phyloP scores from a whole-genome alignment of 441 rosid species.

The Metrosideros polymorpha region DNA sequence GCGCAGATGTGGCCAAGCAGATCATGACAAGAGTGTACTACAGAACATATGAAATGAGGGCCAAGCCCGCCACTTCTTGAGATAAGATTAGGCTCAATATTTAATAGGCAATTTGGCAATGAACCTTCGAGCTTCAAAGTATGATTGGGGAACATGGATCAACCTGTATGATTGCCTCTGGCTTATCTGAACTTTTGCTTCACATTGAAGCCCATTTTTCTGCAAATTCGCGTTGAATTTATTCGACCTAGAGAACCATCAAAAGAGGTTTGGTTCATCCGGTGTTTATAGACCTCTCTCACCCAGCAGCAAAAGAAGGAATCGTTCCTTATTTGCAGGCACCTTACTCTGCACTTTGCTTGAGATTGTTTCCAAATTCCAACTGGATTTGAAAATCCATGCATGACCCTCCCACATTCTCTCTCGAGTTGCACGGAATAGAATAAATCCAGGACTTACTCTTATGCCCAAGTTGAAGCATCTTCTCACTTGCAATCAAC shows the following conservation, averaged over 20 bases:
- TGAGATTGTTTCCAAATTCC: background rate
- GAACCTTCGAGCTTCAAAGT: background rate
- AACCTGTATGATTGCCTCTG: background rate
- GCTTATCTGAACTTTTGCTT: background rate
- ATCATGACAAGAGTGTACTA: background rate
- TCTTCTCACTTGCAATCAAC: background rate
- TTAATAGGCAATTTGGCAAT: background rate
- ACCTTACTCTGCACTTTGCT: background rate
- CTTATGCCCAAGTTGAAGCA: background rate
- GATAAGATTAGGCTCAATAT: background rate
- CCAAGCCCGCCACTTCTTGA: background rate
- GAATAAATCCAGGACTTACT: background rate
- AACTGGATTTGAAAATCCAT: background rate
- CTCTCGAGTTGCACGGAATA: background rate
- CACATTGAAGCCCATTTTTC: background rate
- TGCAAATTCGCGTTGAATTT: no score
- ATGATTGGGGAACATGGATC: background rate
- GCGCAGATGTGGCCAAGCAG: background rate
- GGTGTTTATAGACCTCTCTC: background rate
- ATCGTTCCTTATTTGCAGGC: background rate
- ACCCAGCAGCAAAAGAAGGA: background rate
- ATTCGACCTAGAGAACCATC: background rate
- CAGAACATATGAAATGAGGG: background rate
- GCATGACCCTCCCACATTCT: background rate
- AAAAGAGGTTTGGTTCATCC: background rate